Base-by-base conservation (phyloP, 2,329 filamentous ascomycete species). In the Cladophialophora exuberans region DNA sequence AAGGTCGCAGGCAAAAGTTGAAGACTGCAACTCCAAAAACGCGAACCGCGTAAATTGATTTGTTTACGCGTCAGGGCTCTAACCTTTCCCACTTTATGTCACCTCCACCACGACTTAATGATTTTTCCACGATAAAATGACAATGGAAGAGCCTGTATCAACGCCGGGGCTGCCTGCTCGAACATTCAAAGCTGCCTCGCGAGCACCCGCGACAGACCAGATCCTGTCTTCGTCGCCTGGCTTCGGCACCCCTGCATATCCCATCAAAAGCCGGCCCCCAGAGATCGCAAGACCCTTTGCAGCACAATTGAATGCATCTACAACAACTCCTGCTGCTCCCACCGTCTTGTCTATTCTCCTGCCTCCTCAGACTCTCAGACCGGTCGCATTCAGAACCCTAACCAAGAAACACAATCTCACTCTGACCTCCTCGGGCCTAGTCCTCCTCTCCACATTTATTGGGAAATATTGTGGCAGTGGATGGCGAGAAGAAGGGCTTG, bases 341-440 rank as follows among this genome's bases (percentile, higher is more conserved):
- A 81, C 85, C 5, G 88, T 97, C 43, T 79, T 99, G 1, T 91
- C 94, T 3, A 94, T 99, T 54, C 80, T 96, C 30, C 85, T 99
- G 3, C 92, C 93, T 3, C 89, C 92, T 0, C 84, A 90, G 7
- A 95, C 89, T 0, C 77, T 99, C 35, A 83, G 95, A 59, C 93
- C 94, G 2, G 80, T 97, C 17, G 95, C 94, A 6, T 97, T 99
- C 68, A 85, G 94, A 42, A 95, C 90, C 0, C 96, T 99, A 63
- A 99, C 94, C 1, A 97, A 97, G 73, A 99, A 97, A 69, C 90
- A 99, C 74, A 95, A 93, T 65, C 79, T 99, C 52, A 97, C 92
- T 0, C 83, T 99, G 49, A 92, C 89, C 6, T 94, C 93, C 0
- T 85, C 91, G 0, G 90, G 94, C 0, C 77, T 99, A 4, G 86